Base-by-base conservation (phyloP, 257 asterid species). In the Capsicum rhomboideum region DNA sequence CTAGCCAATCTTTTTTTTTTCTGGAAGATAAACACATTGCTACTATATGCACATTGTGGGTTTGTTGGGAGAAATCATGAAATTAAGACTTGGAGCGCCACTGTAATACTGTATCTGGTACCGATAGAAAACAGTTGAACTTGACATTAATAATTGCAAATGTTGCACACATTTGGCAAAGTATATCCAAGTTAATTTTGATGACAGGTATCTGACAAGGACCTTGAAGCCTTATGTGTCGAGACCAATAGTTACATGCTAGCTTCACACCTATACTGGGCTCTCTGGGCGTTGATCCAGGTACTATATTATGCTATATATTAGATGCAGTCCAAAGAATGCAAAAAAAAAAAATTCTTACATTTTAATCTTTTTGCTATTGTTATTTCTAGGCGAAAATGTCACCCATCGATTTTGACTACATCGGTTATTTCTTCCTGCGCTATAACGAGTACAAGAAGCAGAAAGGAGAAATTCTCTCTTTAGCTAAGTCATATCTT, bases 201-300 rank as follows among this genome's bases (percentile, higher is more conserved):
- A 44, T 37, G 54, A 26, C 92, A 96, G 98, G 97, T 92, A 74
- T 89, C 96, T 59, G 90, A 88, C 59, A 79, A 87, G 82, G 96
- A 90, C 28, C 92, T 96, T 46, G 92, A 92, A 83, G 92, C 93
- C 83, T 91, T 96, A 40, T 94, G 91, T 59, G 91, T 85, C 26
- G 99, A 96, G 93, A 89, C 98, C 64, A 93, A 85, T 79, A 79
- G 85, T 26, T 96, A 91, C 89, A 94, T 93, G 98, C 86, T 96
- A 49, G 96, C 97, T 56, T 94, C 99, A 78, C 99, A 96, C 89
- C 82, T 94, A 83, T 94, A 88, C 89, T 96, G 98, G 99, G 99
- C 95, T 64, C 75, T 94, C 79, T 96, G 99, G 99, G 98, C 98
- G 78, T 89, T 96, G 82, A 96, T 96, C 90, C 99, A 96, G 99